A percentile compares a stretch with the other conserved stretches of the same genome.
phyloP scores from a whole-genome alignment of 2,329 filamentous ascomycete genomes.

The Phoma sp. region DNA sequence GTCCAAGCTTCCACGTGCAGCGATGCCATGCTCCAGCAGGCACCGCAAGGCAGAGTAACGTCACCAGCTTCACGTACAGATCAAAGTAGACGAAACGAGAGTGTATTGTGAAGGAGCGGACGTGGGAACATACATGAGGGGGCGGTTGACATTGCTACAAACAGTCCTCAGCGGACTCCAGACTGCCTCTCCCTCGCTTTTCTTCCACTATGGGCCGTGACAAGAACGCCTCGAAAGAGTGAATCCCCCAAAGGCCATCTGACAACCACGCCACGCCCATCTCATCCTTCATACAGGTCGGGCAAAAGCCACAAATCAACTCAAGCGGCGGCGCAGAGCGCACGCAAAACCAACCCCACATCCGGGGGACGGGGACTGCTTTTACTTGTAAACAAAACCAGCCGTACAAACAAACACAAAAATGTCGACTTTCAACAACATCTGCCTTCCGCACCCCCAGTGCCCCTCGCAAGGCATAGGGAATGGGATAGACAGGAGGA shows the following conservation, averaged over 20 bases:
- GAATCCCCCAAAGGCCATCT: constrained; percentile 19
- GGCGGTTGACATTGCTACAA: constrained; percentile 35
- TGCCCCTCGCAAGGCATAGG: constrained; percentile 8
- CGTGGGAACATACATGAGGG: constrained; percentile 20
- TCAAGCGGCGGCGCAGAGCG: constrained; percentile 40
- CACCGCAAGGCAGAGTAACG: too few relatives aligned
- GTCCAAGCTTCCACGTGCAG: constrained; percentile 13
- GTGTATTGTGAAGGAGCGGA: constrained; percentile 16
- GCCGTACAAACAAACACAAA: constrained; percentile 44
- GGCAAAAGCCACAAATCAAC: constrained; percentile 44
- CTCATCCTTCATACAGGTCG: constrained; percentile 26
- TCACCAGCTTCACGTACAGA: not conserved
- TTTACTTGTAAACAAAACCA: constrained; percentile 30
- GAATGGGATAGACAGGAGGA: constrained; percentile 35
- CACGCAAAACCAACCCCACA: constrained; percentile 49
- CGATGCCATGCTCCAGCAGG: not conserved
- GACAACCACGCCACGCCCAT: constrained; percentile 20
- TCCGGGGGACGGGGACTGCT: constrained; percentile 49
- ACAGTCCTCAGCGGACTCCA: constrained; percentile 30
- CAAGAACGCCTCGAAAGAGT: constrained; percentile 11
- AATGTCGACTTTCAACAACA: constrained; percentile 45
- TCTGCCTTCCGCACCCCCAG: constrained; percentile 8
- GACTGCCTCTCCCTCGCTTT: constrained; percentile 27
- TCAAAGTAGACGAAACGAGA: constrained; percentile 3
- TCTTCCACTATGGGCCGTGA: constrained; percentile 19